Conservation (phyloP, 495 filamentous ascomycete genomes). For the Hyaloscypha hepaticicola region DNA sequence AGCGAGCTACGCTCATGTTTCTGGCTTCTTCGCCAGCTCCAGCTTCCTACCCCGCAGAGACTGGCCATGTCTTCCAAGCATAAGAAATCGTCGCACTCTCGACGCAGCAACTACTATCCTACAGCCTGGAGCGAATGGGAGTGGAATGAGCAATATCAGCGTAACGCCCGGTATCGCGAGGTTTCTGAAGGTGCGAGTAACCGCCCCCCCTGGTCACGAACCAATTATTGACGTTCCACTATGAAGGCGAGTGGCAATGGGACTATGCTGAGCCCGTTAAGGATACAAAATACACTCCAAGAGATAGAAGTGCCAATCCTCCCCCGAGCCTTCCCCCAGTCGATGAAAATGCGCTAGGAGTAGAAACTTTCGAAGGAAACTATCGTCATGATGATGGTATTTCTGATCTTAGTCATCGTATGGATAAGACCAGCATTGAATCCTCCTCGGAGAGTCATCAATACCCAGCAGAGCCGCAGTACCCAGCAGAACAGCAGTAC, state of each 20-base stretch:
- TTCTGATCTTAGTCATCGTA: too few species aligned
- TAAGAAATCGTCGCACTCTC: neutral
- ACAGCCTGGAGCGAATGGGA: constrained; percentile 2
- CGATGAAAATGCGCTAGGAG: too few species aligned
- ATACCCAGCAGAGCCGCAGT: too few species aligned
- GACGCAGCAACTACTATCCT: neutral
- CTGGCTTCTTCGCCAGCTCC: neutral
- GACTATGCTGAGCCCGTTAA: neutral
- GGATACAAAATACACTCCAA: neutral
- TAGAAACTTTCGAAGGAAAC: too few species aligned
- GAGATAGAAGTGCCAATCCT: too few species aligned
- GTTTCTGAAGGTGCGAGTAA: neutral
- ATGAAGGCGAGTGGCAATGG: neutral
- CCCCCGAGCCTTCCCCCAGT: too few species aligned
- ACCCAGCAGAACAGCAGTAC: too few species aligned
- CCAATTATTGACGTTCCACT: neutral
- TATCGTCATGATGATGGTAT: too few species aligned
- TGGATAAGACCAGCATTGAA: too few species aligned
- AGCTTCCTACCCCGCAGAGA: neutral
- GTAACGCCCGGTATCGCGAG: neutral
- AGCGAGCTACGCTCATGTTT: neutral
- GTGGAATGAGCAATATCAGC: neutral
- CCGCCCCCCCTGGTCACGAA: neutral
- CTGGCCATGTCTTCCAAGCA: constrained; percentile 1
- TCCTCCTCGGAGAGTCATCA: too few species aligned